Evolutionary conservation across 768 basidiomycete genomes (phyloP), one percentile per base, ranked within the genome.

Genomic region (Tylopilus sp.): DNA sequence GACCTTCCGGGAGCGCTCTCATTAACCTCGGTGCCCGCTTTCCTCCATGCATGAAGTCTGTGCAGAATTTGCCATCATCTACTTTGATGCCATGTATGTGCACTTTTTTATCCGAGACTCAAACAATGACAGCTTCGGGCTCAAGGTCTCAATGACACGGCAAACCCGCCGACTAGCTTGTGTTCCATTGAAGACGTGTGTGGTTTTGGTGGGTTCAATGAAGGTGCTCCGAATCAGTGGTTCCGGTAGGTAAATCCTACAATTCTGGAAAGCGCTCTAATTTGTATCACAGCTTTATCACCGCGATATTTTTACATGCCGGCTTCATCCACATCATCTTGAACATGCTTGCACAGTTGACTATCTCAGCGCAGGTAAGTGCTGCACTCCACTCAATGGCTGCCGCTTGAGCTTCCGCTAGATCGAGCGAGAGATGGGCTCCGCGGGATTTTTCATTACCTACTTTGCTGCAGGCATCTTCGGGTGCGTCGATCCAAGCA

Each of bases 381-480:
- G 42, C 49, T 20, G 40, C 25, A 15, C 20, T 23, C 3, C 13
- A 31, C 28, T 12, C 48, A 31, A 22, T 26, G 3, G 12, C 17
- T 11, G 21, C 41, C 41, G 26, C 47, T 58, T 6, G 61, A 6
- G 8, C 0, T 21, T 40, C 50, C n/a, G 48, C 45, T 58, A 93
- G 84, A 84, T 95, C 50, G 93, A 97, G 64, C 76, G 85, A 51
- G 91, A 94, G 61, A 93, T 97, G 89, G 93, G 93, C 9, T 89
- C 93, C 0, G 74, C 75, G 23, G 86, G 87, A 0, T 99, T 97
- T 70, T 55, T 91, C 28, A 73, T 97, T 12, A 81, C 91, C 3
- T 99, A 98, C 68, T 80, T 94, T 40, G 79, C 93, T 1, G 88
- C 91, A 11, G 95, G 95, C 7, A 91, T 97, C 30, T 98, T 97